These are phyloP conservation scores for Nigrograna mackinnonii DNA, from an alignment of 2,329 filamentous ascomycete species.

Conservation along the genomic window DNA sequence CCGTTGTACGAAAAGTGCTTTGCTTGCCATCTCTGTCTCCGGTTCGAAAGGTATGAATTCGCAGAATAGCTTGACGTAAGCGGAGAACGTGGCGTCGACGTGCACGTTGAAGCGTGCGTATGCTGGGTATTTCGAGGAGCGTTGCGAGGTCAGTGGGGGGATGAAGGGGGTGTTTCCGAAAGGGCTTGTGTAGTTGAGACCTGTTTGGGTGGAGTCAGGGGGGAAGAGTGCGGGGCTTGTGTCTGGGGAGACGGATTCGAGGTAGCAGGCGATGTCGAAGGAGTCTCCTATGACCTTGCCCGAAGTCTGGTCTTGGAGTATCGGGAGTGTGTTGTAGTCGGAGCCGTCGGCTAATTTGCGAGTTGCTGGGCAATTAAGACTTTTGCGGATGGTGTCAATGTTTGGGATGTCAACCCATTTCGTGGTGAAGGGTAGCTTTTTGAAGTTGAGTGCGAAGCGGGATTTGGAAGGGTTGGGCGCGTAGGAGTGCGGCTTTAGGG, in stretches of 20 bases:
- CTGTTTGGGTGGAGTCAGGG: conserved; percentile 25
- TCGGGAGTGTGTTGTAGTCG: conserved; percentile 64
- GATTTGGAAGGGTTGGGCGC: no score
- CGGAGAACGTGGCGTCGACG: conserved; percentile 59
- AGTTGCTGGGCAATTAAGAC: conserved; percentile 51
- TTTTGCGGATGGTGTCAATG: conserved; percentile 52
- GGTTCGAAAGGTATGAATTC: conserved; percentile 57
- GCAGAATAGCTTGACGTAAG: conserved; percentile 46
- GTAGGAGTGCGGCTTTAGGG: no score
- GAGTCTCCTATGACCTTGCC: conserved; percentile 59
- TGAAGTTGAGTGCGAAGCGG: conserved; percentile 57
- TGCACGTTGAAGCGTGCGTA: conserved; percentile 55
- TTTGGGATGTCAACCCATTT: conserved; percentile 59
- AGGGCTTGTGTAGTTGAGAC: conserved; percentile 46
- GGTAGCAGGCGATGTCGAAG: conserved; percentile 66
- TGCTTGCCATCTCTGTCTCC: conserved; percentile 46
- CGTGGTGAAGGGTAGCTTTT: conserved; percentile 51
- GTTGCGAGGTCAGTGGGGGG: conserved; percentile 39
- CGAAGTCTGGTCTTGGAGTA: conserved; percentile 54
- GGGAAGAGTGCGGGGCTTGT: conserved; percentile 56
- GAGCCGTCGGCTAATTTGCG: conserved; percentile 61
- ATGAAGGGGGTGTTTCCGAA: conserved; percentile 28
- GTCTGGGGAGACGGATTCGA: conserved; percentile 57
- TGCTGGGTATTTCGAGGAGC: conserved; percentile 37
- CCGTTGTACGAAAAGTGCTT: conserved; percentile 55